phyloP scores from a whole-genome alignment of 495 filamentous ascomycete genomes.

The Neurospora sp. region DNA sequence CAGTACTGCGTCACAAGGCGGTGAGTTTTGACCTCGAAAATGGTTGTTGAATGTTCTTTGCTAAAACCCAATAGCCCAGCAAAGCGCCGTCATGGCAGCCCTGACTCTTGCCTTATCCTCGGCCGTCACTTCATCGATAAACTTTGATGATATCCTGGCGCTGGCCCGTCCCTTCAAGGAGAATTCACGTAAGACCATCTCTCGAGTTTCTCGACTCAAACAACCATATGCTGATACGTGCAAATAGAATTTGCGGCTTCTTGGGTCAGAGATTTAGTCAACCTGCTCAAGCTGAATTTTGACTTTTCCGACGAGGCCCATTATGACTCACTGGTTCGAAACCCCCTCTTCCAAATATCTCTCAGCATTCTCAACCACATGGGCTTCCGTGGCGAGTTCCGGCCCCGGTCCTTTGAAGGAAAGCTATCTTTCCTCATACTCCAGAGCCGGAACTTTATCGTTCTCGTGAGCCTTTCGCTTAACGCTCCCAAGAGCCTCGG shows the following conservation, averaged over 20 bases:
- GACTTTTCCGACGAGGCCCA: constrained; percentile 61
- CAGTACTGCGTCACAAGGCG: constrained; percentile 26
- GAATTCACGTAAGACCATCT: constrained; percentile 20
- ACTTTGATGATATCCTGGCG: constrained; percentile 68
- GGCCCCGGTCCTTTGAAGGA: constrained; percentile 49
- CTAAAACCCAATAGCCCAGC: constrained; percentile 23
- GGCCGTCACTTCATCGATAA: constrained; percentile 44
- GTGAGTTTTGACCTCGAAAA: constrained; percentile 21
- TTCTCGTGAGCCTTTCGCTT: constrained; percentile 54
- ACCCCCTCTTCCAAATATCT: constrained; percentile 55
- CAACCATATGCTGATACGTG: constrained; percentile 19
- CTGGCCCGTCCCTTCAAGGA: constrained; percentile 44
- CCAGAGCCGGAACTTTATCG: constrained; percentile 58
- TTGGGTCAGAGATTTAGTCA: constrained; percentile 54
- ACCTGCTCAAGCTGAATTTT: constrained; percentile 53
- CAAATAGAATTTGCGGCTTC: constrained; percentile 36
- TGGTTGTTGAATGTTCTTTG: not conserved
- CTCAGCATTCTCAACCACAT: constrained; percentile 62
- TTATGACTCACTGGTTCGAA: constrained; percentile 61
- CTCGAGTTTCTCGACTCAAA: not conserved
- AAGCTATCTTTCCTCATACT: constrained; percentile 67
- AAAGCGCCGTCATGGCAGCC: constrained; percentile 29
- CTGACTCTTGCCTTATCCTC: constrained; percentile 27
- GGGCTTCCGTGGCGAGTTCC: constrained; percentile 51
- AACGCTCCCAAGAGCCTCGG: constrained; percentile 29